A percentile compares a stretch with the other conserved stretches of the same genome.
phyloP scores from a whole-genome alignment of 805 yeast genomes.

The Hemisphaericaspora nanyangensis region DNA sequence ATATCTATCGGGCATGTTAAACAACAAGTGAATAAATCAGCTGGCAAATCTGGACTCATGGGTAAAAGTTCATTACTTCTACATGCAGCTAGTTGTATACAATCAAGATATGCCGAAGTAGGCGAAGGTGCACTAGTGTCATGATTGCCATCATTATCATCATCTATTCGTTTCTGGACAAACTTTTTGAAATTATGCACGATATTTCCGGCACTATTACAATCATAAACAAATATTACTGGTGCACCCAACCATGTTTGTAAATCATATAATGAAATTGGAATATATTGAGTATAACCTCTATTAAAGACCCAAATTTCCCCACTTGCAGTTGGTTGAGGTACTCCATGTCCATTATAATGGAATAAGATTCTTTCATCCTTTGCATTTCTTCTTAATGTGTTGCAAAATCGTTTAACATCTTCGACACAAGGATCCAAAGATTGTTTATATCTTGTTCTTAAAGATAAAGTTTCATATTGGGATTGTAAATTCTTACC shows the following conservation, averaged over 20 bases:
- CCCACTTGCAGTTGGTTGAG: conserved; percentile 93
- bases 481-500: conserved; percentile 86
- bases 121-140: conserved; percentile 56
- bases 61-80: conserved; percentile 80
- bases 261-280: conserved; percentile 89
- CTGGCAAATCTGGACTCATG: conserved; percentile 92
- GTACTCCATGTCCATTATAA: conserved; percentile 98
- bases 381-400: conserved; percentile 83
- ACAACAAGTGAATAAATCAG: conserved; percentile 93
- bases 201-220: conserved; percentile 91
- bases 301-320: conserved; percentile 98
- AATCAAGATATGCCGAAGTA: conserved; percentile 69
- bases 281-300: conserved; percentile 96
- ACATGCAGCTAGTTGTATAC: conserved; percentile 93
- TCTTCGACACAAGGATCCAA: conserved; percentile 96
- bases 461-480: conserved; percentile 81
- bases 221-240: conserved; percentile 89
- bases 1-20: conserved; percentile 94
- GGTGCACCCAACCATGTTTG: conserved; percentile 99
- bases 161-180: conserved; percentile 84
- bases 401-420: conserved; percentile 84
- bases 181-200: conserved; percentile 84
- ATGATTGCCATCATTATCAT: conserved; percentile 64
- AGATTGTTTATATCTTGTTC: conserved; percentile 87
- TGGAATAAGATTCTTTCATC: conserved; percentile 92